phyloP scores from a whole-genome alignment of 2,329 filamentous ascomycete species.

The Truncatella angustata region DNA sequence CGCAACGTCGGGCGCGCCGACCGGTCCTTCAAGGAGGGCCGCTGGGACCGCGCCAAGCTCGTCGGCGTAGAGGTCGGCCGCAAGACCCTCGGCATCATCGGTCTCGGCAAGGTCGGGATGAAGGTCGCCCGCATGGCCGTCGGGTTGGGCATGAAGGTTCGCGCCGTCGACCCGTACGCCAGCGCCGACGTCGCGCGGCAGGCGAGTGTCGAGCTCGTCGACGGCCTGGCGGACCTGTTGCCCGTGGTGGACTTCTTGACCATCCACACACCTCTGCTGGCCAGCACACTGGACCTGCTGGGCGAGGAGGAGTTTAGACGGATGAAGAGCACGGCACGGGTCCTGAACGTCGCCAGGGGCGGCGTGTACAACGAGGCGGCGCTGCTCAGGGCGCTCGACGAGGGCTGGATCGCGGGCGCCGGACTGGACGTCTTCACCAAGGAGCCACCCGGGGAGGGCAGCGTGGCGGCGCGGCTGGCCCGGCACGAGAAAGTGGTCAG shows the following conservation, averaged over 20 bases:
- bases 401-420: constrained; percentile 71
- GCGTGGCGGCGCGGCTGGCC: constrained; percentile 61
- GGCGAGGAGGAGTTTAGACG: constrained; percentile 61
- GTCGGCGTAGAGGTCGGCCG: constrained; percentile 76
- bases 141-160: constrained; percentile 72
- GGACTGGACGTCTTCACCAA: constrained; percentile 78
- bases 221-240: constrained; percentile 58
- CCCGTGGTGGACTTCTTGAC: constrained; percentile 73
- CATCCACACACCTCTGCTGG: constrained; percentile 77
- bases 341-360: constrained; percentile 77
- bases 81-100: constrained; percentile 74
- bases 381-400: constrained; percentile 66
- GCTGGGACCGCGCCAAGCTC: constrained; percentile 73
- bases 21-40: constrained; percentile 65
- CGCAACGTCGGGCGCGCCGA: constrained; percentile 71
- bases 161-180: constrained; percentile 76
- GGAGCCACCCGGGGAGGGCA: constrained; percentile 63
- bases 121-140: constrained; percentile 78
- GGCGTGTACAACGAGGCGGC: constrained; percentile 78
- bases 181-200: constrained; percentile 68
- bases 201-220: constrained; percentile 62
- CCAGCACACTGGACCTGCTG: constrained; percentile 73
- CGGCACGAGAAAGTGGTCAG: constrained; percentile 70
- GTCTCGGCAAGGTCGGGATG: constrained; percentile 79
- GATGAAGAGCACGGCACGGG: constrained; percentile 73